Conservation (phyloP, 2,329 filamentous ascomycete species). For the Talaromyces funiculosus region DNA sequence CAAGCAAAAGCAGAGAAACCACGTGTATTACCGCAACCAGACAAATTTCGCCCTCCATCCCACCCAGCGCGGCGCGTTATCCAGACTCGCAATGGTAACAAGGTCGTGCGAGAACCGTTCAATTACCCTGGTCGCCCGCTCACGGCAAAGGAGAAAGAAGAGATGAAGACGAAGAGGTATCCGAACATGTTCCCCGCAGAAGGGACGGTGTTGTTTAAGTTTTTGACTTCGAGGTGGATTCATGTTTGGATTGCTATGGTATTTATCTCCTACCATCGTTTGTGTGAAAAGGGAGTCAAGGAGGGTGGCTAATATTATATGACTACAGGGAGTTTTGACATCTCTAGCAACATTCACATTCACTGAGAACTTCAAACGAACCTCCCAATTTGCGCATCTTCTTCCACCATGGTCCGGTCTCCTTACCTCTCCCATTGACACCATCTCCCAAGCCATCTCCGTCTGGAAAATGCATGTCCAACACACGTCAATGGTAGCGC, state of each 20-base stretch:
- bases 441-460: constrained; percentile 58
- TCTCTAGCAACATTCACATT: constrained; percentile 67
- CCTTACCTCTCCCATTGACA: constrained; percentile 63
- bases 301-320: neutral
- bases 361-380: constrained; percentile 69
- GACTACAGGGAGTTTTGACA: constrained; percentile 57
- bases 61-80: constrained; percentile 67
- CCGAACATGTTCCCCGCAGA: constrained; percentile 83
- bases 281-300: neutral
- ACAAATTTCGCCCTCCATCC: constrained; percentile 86
- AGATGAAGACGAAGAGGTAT: constrained; percentile 67
- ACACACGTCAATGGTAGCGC: constrained; percentile 62
- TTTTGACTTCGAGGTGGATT: constrained; percentile 69
- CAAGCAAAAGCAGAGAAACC: constrained; percentile 42
- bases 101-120: constrained; percentile 42
- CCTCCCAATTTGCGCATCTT: constrained; percentile 73
- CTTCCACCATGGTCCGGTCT: constrained; percentile 67
- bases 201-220: constrained; percentile 77
- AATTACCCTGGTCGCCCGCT: constrained; percentile 69
- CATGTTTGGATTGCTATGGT: constrained; percentile 84
- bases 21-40: constrained; percentile 75
- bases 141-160: constrained; percentile 58
- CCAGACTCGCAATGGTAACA: constrained; percentile 34
- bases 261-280: constrained; percentile 25
- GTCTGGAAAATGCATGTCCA: constrained; percentile 72